Evolutionary conservation across 441 rosid species (phyloP), one percentile per base, ranked within the genome.

Genomic region (Geranium incanum): DNA sequence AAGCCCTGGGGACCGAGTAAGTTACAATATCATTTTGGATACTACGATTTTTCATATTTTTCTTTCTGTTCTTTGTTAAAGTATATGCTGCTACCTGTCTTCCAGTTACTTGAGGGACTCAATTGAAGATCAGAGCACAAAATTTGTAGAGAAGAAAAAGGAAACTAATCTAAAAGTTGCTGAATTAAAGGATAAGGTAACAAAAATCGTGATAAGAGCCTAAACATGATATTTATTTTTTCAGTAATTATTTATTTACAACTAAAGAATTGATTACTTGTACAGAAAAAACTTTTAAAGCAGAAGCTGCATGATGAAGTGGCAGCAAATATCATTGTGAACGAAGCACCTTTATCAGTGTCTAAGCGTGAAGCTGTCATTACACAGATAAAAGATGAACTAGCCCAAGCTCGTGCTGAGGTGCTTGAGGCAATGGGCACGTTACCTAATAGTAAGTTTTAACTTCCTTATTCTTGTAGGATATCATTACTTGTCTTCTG

Each of bases 1-100:
- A 91, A 80, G 84, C 84, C 55, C 90, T 92, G 67, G 79, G 83
- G 81, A 88, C 90, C 0, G 68, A 23, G 95, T 94, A 89, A 85
- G 96, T 80, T 75, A 75, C 41, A 68, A 68, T 15, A 1, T 11
- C 15, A 33, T 45, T 45, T 45, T 45, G 52, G 19, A 45, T 13
- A 33, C 39, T 50, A 37, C 19, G 23, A 66, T 18, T 48, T 66
- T 39, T 3, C 39, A 5, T 18, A 0, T 1, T 62, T 62, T 15
- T 36, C 3, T 41, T 2, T 50, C 0, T 9, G 16, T 6, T 38
- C 7, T 45, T 9, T 6, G 11, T 3, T 9, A 5, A 37, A 18
- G 33, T 3, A 59, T 3, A 15, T 62, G 45, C 48, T 23, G 4
- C 18, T 13, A 16, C 65, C 43, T 77, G 66, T 64, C 6, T 72